A percentile compares a stretch with the other conserved stretches of the same genome.
Evolutionary conservation across 2,329 filamentous ascomycete species (phyloP).

Genomic region (Aureobasidium pullulans): DNA sequence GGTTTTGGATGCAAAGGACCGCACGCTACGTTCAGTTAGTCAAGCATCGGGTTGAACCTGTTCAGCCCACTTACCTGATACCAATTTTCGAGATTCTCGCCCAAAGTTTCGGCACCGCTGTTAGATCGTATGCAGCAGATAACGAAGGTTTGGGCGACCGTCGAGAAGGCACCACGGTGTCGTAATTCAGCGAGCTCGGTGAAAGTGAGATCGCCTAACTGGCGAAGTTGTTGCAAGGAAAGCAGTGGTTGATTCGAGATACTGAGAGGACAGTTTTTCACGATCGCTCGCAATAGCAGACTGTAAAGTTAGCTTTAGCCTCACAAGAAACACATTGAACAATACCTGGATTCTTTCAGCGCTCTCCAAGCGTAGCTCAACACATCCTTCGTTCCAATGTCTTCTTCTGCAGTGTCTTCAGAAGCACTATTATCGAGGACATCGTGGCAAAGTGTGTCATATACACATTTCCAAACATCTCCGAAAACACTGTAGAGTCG

Average conservation of each 20-base stretch:
- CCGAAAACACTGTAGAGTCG: conserved; percentile 42
- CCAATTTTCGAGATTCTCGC: conserved; percentile 49
- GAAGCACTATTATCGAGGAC: conserved; percentile 85
- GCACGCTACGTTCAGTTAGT: conserved; percentile 43
- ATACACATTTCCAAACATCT: conserved; percentile 70
- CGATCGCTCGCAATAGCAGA: conserved; percentile 53
- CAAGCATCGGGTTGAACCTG: not conserved
- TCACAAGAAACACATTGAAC: not conserved
- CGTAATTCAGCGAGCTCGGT: conserved; percentile 73
- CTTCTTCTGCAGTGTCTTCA: conserved; percentile 68
- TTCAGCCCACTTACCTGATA: conserved; percentile 44
- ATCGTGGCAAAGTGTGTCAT: conserved; percentile 78
- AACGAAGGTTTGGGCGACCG: conserved; percentile 81
- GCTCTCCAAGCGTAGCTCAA: conserved; percentile 93
- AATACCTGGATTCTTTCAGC: conserved; percentile 82
- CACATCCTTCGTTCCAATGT: conserved; percentile 76
- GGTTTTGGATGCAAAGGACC: conserved; percentile 62
- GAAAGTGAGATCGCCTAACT: conserved; percentile 68
- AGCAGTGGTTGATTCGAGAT: conserved; percentile 21
- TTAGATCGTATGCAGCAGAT: conserved; percentile 62
- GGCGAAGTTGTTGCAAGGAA: conserved; percentile 46
- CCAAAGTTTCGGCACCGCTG: not conserved
- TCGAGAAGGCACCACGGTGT: conserved; percentile 88
- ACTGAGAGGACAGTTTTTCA: conserved; percentile 19
- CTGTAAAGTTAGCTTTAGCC: conserved; percentile 39